These are phyloP conservation scores for Nepenthes alata DNA, from an alignment of 179 eudicot genomes.

Conservation along the genomic window DNA sequence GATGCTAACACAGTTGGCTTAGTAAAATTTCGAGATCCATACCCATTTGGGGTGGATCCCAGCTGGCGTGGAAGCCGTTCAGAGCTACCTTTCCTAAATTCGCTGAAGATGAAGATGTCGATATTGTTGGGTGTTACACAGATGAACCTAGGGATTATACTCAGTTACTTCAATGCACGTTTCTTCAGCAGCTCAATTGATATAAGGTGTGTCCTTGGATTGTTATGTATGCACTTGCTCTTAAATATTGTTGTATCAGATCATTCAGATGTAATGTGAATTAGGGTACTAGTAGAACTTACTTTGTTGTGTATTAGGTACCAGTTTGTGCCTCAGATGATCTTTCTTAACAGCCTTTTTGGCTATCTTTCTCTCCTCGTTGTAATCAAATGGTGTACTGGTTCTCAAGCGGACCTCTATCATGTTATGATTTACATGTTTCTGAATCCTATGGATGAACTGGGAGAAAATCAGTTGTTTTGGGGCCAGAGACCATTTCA, in stretches of 20 bases:
- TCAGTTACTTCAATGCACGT: slow-evolving; percentile 88
- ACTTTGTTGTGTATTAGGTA: slow-evolving; percentile 43
- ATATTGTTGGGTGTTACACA: slow-evolving; percentile 79
- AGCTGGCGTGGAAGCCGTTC: slow-evolving; percentile 98
- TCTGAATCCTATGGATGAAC: slow-evolving; percentile 86
- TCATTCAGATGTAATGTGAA: neutral
- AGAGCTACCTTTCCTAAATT: slow-evolving; percentile 91
- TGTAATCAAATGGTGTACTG: slow-evolving; percentile 86
- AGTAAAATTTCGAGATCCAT: slow-evolving; percentile 67
- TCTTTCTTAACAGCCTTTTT: slow-evolving; percentile 94
- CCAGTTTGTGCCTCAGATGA: slow-evolving; percentile 89
- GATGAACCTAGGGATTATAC: slow-evolving; percentile 86
- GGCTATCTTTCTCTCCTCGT: slow-evolving; percentile 93
- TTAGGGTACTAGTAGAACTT: slow-evolving; percentile 5
- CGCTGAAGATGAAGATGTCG: slow-evolving; percentile 97
- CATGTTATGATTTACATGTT: slow-evolving; percentile 99
- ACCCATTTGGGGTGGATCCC: slow-evolving; percentile 99
- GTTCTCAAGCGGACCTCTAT: slow-evolving; percentile 93
- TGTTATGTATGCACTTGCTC: neutral
- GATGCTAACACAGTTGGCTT: slow-evolving; percentile 67
- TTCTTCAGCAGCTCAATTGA: slow-evolving; percentile 69
- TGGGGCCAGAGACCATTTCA: slow-evolving; percentile 90
- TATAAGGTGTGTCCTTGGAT: slow-evolving; percentile 41
- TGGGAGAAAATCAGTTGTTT: slow-evolving; percentile 86
- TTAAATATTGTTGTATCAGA: neutral